Percentiles rank a stretch among this genome's conserved stretches.
phyloP scores from a whole-genome alignment of 2,329 filamentous ascomycete species.

The Neoascochyta sp. region DNA sequence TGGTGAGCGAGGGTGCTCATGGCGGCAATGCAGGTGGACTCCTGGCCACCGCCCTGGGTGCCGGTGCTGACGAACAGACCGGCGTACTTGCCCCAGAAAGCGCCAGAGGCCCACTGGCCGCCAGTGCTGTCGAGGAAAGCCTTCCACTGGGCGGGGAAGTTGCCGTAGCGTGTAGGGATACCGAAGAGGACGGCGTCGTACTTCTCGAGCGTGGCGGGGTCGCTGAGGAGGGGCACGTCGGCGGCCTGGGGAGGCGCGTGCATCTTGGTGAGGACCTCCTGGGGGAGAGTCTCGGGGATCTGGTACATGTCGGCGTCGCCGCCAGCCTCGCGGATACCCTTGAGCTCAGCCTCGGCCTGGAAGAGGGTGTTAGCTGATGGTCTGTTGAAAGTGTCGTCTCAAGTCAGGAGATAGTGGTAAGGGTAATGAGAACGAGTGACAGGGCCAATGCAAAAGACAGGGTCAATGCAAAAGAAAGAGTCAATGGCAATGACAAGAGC shows the following conservation, averaged over 20 bases:
- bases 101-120: slow-evolving; percentile 73
- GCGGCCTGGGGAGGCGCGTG: slow-evolving; percentile 73
- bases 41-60: slow-evolving; percentile 81
- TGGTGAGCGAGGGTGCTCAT: slow-evolving; percentile 89
- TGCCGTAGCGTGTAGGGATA: slow-evolving; percentile 93
- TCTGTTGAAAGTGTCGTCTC: too few species aligned
- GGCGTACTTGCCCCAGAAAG: slow-evolving; percentile 81
- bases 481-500: not conserved
- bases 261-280: slow-evolving; percentile 87
- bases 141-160: slow-evolving; percentile 97
- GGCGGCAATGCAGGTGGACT: slow-evolving; percentile 74
- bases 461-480: not conserved
- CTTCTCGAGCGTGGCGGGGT: slow-evolving; percentile 58
- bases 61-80: slow-evolving; percentile 89
- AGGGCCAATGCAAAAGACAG: too few species aligned
- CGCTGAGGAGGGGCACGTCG: slow-evolving; percentile 59
- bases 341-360: slow-evolving; percentile 87
- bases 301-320: slow-evolving; percentile 80
- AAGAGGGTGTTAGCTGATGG: slow-evolving; percentile 3
- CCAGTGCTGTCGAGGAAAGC: slow-evolving; percentile 88
- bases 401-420: too few species aligned
- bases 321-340: slow-evolving; percentile 82
- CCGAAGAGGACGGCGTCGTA: slow-evolving; percentile 93
- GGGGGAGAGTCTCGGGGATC: slow-evolving; percentile 79
- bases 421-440: too few species aligned